Evolutionary conservation across 2,329 filamentous ascomycete genomes (phyloP).

Genomic region (Fusarium stilboides): DNA sequence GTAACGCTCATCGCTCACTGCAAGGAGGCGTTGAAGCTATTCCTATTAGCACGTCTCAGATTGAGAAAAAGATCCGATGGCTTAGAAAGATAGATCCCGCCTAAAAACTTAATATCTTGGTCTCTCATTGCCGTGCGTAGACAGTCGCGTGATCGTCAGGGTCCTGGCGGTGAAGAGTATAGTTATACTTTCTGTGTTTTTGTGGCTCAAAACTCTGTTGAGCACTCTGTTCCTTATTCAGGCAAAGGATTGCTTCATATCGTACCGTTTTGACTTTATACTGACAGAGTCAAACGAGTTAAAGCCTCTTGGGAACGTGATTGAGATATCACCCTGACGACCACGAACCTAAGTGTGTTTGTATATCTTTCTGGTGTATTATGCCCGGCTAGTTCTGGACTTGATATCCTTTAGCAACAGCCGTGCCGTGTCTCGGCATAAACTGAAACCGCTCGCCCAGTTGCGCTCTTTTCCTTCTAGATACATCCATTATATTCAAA

Average conservation of each 20-base stretch:
- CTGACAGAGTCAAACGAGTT: slow-evolving; percentile 5
- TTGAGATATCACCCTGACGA: slow-evolving; percentile 8
- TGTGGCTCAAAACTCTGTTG: neutral
- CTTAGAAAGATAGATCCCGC: slow-evolving; percentile 8
- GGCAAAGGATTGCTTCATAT: neutral
- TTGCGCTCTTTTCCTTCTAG: slow-evolving; percentile 17
- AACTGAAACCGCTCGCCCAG: slow-evolving; percentile 9
- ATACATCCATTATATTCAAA: slow-evolving; percentile 22
- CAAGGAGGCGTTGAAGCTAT: slow-evolving; percentile 10
- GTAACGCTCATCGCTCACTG: slow-evolving; percentile 7
- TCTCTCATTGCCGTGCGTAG: too few species aligned
- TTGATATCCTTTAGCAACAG: neutral
- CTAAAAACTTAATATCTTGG: slow-evolving; percentile 3
- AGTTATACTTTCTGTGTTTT: neutral
- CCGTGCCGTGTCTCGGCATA: slow-evolving; percentile 27
- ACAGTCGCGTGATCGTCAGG: slow-evolving; percentile 11
- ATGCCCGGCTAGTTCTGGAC: neutral
- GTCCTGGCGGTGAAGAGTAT: slow-evolving; percentile 9
- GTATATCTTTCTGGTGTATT: slow-evolving; percentile 19
- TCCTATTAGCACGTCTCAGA: slow-evolving; percentile 10
- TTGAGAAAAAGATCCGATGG: slow-evolving; percentile 20
- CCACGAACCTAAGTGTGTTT: slow-evolving; percentile 1
- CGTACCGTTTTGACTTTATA: slow-evolving; percentile 14
- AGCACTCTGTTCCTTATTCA: neutral
- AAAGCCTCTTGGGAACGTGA: slow-evolving; percentile 9